Evolutionary conservation across 768 basidiomycete species (phyloP), one percentile per base, ranked within the genome.

Genomic region (Pisolithus tinctorius): DNA sequence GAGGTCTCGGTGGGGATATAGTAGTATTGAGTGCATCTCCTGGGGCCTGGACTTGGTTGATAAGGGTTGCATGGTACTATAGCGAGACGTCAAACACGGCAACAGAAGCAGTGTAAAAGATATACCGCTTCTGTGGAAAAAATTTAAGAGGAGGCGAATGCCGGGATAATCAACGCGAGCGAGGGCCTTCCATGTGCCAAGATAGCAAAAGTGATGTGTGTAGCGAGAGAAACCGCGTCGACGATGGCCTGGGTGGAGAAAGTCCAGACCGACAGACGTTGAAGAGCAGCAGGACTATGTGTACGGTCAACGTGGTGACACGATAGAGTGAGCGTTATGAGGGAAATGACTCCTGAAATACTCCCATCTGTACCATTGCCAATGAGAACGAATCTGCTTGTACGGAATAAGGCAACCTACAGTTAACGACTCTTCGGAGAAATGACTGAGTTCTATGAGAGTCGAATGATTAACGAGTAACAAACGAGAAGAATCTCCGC

Each of bases 121-220:
- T 82, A 62, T 61, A 93, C 93, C 37, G 88, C 84, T 72, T 93
- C 86, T 54, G 90, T 83, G 10, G 90, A 74, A 63, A 94, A 85
- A 23, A 92, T 68, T 5, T 89, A 72, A 50, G 87, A 86, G 10
- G 88, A 84, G 25, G 94, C 61, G 60, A 93, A 94, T 0, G 90
- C 89, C 1, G 93, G 91, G 0, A 86, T 86, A 38, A 93, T 75
- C 25, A 93, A 74, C 1, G 90, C 84, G 23, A 95, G 66, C 1
- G 90, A 91, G 2, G 90, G 80, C 29, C 83, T 72, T 40, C 91
- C 91, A 54, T 93, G 87, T 3, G 88, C 83, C 36, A 93, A 70
- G 50, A 94, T 86, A 4, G 88, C 90, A 52, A 95, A 85, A 0
- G 91, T 93, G 49, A 93, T 82, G 59, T 94, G 90, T 0, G 86